Conservation (phyloP, 768 basidiomycete species). For the Termitomyces sp. region DNA sequence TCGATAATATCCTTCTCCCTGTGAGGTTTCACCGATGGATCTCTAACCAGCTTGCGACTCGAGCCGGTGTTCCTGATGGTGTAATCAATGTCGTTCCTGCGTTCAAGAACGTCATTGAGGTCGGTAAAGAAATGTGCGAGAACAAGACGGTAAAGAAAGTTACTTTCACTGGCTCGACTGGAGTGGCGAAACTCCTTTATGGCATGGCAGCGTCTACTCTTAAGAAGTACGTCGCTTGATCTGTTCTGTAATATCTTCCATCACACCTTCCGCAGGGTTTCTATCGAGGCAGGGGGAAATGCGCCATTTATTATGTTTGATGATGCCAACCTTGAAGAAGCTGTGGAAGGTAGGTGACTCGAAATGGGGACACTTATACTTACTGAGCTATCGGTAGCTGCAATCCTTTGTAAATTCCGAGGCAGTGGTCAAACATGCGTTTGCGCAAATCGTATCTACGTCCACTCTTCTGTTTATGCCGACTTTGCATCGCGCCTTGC, state of each 20-base stretch:
- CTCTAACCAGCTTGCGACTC: slow-evolving; percentile 55
- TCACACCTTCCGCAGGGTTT: slow-evolving; percentile 33
- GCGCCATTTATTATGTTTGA: slow-evolving; percentile 97
- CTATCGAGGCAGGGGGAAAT: slow-evolving; percentile 91
- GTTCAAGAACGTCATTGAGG: slow-evolving; percentile 74
- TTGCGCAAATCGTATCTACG: slow-evolving; percentile 88
- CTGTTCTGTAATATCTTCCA: background rate
- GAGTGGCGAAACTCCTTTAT: slow-evolving; percentile 73
- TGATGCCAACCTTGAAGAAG: slow-evolving; percentile 90
- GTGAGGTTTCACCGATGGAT: background rate
- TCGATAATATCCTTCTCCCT: background rate
- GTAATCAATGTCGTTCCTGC: slow-evolving; percentile 95
- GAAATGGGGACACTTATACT: background rate
- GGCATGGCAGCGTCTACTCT: slow-evolving; percentile 69
- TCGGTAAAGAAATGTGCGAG: slow-evolving; percentile 93
- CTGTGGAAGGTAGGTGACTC: slow-evolving; percentile 63
- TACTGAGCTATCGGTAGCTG: slow-evolving; percentile 35
- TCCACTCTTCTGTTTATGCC: slow-evolving; percentile 87
- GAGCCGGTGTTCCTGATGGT: slow-evolving; percentile 92
- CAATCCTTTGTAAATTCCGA: slow-evolving; percentile 77
- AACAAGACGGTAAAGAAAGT: slow-evolving; percentile 84
- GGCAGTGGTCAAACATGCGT: slow-evolving; percentile 79
- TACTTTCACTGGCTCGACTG: slow-evolving; percentile 86
- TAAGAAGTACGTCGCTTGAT: slow-evolving; percentile 60
- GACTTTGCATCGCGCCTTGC: slow-evolving; percentile 87